A percentile compares a stretch with the other conserved stretches of the same genome.
Conservation (phyloP, 768 basidiomycete genomes). For the Mycena leptocephala region DNA sequence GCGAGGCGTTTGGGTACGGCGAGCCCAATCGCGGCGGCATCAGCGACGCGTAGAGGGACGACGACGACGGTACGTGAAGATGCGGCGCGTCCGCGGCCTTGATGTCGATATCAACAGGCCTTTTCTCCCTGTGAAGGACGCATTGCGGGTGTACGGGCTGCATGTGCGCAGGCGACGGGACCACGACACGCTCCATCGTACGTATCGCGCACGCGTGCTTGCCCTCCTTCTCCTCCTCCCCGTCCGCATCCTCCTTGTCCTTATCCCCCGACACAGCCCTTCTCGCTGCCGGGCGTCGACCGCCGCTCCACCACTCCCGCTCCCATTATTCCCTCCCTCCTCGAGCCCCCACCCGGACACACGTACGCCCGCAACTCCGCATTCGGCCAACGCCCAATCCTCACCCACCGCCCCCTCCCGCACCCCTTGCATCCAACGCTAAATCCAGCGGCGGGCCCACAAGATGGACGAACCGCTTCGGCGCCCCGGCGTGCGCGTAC, state of each 20-base stretch:
- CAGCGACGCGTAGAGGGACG: too few species aligned
- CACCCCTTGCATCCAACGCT: slow-evolving; percentile 84
- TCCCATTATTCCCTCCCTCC: slow-evolving; percentile 32
- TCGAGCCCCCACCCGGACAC: slow-evolving; percentile 60
- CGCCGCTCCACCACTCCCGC: background rate
- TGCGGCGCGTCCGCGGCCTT: too few species aligned
- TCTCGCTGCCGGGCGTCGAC: too few species aligned
- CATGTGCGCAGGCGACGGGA: background rate
- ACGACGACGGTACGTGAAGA: too few species aligned
- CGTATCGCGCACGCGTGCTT: slow-evolving; percentile 7
- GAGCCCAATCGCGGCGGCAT: too few species aligned
- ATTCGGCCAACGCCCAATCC: slow-evolving; percentile 78
- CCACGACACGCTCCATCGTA: slow-evolving; percentile 38
- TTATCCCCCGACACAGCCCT: background rate
- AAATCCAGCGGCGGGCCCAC: slow-evolving; percentile 85
- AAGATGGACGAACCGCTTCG: slow-evolving; percentile 88
- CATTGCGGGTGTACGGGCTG: background rate
- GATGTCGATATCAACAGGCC: too few species aligned
- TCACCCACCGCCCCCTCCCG: slow-evolving; percentile 69
- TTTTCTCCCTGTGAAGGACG: too few species aligned
- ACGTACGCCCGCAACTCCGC: slow-evolving; percentile 65
- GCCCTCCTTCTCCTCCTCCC: background rate
- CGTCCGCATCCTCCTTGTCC: slow-evolving; percentile 5
- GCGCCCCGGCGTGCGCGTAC: slow-evolving; percentile 86
- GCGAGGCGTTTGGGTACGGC: too few species aligned